Conservation (phyloP, 768 basidiomycete species). For the Naganishia friedmannii region DNA sequence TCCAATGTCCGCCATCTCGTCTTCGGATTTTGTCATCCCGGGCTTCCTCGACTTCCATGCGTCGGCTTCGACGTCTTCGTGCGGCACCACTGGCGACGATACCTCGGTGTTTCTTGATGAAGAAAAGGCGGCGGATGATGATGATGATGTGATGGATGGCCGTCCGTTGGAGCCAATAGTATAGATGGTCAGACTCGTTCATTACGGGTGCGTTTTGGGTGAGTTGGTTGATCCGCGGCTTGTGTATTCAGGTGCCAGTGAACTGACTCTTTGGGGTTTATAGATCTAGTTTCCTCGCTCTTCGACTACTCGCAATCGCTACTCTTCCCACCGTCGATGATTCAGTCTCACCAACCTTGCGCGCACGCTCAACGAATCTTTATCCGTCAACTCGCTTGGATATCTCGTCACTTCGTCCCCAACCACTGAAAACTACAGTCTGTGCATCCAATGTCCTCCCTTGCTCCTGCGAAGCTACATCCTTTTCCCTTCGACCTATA, state of each 20-base stretch:
- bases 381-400: no score
- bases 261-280: no score
- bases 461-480: background rate
- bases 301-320: no score
- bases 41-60: background rate
- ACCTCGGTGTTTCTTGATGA: background rate
- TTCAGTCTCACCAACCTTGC: no score
- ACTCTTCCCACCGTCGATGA: no score
- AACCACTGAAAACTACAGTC: background rate
- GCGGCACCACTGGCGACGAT: background rate
- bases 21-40: constrained; percentile 3
- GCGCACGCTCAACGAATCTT: no score
- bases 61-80: background rate
- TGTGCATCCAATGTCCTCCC: background rate
- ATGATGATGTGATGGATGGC: background rate
- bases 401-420: background rate
- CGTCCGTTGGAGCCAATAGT: background rate
- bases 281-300: no score
- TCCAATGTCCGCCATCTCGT: background rate
- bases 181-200: no score
- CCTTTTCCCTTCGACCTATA: background rate
- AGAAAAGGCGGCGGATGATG: background rate
- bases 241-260: no score
- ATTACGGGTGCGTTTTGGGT: no score
- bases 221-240: no score